Percentiles rank a stretch among this genome's conserved stretches.
Evolutionary conservation across 2,329 filamentous ascomycete genomes (phyloP).

Genomic region (Aspergillus caelatus): DNA sequence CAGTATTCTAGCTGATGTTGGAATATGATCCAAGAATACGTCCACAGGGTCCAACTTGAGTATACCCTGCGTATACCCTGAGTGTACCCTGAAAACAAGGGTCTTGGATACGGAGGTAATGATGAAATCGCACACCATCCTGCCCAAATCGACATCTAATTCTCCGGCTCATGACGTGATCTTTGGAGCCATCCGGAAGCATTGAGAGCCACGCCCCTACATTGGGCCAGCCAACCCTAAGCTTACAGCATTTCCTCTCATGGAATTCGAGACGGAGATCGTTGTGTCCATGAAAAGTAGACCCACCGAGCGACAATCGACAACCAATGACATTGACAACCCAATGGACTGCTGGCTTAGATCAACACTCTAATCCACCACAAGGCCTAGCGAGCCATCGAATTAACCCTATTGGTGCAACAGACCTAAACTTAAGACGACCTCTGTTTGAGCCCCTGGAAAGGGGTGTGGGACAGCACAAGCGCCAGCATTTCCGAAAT

Average conservation of each 20-base stretch:
- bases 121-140: constrained; percentile 8
- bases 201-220: neutral
- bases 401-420: neutral
- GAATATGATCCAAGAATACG: neutral
- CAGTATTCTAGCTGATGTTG: neutral
- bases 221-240: neutral
- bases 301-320: neutral
- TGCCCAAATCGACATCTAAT: neutral
- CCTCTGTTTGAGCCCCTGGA: constrained; percentile 3
- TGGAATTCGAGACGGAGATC: neutral
- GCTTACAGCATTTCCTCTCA: neutral
- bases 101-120: neutral
- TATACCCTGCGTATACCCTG: neutral
- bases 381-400: neutral
- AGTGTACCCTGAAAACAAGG: neutral
- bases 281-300: neutral
- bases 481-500: neutral
- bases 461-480: neutral
- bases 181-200: neutral
- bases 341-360: neutral
- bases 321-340: neutral
- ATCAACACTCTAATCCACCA: neutral
- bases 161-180: neutral
- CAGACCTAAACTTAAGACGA: neutral
- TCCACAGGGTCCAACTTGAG: neutral